Evolutionary conservation across 2,329 filamentous ascomycete genomes (phyloP).

Genomic region (Dothistroma septosporum): DNA sequence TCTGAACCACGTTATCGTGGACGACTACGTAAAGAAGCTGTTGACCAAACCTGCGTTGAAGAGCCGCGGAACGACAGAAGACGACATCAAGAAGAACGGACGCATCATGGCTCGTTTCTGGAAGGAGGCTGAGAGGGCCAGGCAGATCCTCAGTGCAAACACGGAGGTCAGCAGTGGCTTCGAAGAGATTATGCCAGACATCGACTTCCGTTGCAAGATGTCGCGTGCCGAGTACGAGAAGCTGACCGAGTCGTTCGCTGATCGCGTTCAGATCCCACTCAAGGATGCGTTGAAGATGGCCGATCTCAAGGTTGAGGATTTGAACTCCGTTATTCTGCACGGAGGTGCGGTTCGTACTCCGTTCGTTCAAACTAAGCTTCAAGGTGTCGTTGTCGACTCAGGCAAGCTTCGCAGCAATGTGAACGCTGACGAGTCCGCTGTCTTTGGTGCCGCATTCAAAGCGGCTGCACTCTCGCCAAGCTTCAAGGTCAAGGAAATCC

Average conservation of each 20-base stretch:
- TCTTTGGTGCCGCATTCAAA: conserved; percentile 92
- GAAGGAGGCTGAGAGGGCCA: conserved; percentile 83
- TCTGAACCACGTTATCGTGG: conserved; percentile 80
- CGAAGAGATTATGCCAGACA: conserved; percentile 83
- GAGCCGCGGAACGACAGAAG: conserved; percentile 58
- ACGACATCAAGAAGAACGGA: conserved; percentile 68
- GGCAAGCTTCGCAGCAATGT: conserved; percentile 89
- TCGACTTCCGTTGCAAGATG: conserved; percentile 91
- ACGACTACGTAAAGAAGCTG: conserved; percentile 82
- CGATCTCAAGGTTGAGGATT: conserved; percentile 66
- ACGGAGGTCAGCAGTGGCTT: conserved; percentile 74
- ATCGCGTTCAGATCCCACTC: conserved; percentile 65
- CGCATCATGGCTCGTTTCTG: conserved; percentile 83
- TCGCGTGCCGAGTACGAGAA: conserved; percentile 75
- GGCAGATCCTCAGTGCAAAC: conserved; percentile 92
- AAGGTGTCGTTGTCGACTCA: conserved; percentile 65
- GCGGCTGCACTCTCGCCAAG: conserved; percentile 87
- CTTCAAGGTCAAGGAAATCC: conserved; percentile 97
- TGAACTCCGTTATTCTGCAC: conserved; percentile 89
- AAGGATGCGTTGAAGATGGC: conserved; percentile 70
- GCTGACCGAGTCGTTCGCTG: conserved; percentile 63
- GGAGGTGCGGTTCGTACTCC: conserved; percentile 87
- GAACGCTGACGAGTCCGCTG: conserved; percentile 93
- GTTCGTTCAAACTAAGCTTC: conserved; percentile 86
- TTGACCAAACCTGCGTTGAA: conserved; percentile 61